Evolutionary conservation across 2,329 filamentous ascomycete species (phyloP), one percentile per base, ranked within the genome.

Genomic region (Venturia nashicola): DNA sequence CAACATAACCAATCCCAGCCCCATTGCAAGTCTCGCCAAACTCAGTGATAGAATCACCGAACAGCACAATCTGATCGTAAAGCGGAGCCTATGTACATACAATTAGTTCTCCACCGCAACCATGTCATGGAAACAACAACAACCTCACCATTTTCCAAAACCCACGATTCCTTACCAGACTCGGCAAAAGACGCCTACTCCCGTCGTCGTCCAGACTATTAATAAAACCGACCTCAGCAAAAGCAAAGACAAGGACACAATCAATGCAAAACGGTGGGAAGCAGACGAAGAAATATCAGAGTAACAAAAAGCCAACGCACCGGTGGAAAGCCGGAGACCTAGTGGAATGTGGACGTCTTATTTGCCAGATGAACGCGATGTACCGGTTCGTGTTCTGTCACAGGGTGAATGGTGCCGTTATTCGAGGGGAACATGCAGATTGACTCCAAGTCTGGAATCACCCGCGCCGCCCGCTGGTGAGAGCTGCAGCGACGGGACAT

Each of bases 41-140:
- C 71, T 97, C 86, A 60, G 93, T 87, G 66, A 97, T 87, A 40
- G 90, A 96, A 76, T 97, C 94, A 63, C 93, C 93, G 67, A 97
- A 89, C 32, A 97, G 84, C 67, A 97, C 79, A 69, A 81, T 77
- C 66, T 79, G 76, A 44, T 78, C 74, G 64, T 75, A 74, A 27
- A 69, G 62, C 42, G 71, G 66, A 65, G 70, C 66, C 73, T 75
- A 40, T 34, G 5, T n/a, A 44, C 12, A 8, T n/a, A 44, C 12
- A 12, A 18, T 60, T n/a, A 60, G 61, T 27, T 44, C 34, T 39
- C 36, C 20, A 20, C 8, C 27, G 51, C 32, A 14, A n/a, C 9
- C 32, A 2, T 18, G 2, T 36, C 7, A n/a, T n/a, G n/a, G n/a
- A 16, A n/a, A 39, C 1, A 18, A 8, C 39, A 2, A 6, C 36